Evolutionary conservation across 257 asterid genomes (phyloP).

Genomic region (Coffea canephora): DNA sequence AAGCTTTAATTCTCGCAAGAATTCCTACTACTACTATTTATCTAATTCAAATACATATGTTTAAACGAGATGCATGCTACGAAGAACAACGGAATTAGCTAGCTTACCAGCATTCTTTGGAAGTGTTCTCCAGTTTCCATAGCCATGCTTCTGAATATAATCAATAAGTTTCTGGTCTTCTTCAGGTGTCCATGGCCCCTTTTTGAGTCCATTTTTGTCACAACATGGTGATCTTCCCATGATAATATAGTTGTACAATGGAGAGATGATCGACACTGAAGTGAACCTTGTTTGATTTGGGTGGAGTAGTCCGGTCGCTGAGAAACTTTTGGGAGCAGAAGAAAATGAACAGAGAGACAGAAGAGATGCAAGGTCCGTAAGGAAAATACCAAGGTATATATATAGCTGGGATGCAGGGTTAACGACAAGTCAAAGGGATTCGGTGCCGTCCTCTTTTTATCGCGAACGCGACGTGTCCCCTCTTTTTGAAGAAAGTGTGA

Average conservation of each 20-base stretch:
- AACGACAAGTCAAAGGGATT: conserved; percentile 30
- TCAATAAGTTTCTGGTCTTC: conserved; percentile 74
- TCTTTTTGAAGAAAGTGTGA: conserved; percentile 28
- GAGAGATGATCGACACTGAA: conserved; percentile 12
- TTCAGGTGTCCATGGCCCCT: conserved; percentile 91
- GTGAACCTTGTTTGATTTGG: conserved; percentile 7
- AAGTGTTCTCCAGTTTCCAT: conserved; percentile 83
- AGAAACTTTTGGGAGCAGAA: not conserved
- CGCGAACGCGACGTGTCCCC: conserved; percentile 74
- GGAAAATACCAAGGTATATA: conserved; percentile 13
- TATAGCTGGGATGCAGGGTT: not conserved
- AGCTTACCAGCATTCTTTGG: conserved; percentile 69
- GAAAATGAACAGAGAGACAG: conserved; percentile 11
- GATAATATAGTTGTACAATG: not conserved
- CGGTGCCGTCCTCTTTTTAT: conserved; percentile 78
- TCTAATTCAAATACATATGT: not conserved
- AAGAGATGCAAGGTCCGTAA: conserved; percentile 10
- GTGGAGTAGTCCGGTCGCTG: not conserved
- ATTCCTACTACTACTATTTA: not conserved
- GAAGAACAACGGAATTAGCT: not conserved
- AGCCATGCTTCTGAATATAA: conserved; percentile 60
- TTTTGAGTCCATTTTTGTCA: conserved; percentile 75
- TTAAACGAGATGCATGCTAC: not conserved
- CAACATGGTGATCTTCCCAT: conserved; percentile 88
- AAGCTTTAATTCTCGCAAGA: not conserved